phyloP scores from a whole-genome alignment of 192 early-diverging fungal genomes.

The Podila clonocystis region DNA sequence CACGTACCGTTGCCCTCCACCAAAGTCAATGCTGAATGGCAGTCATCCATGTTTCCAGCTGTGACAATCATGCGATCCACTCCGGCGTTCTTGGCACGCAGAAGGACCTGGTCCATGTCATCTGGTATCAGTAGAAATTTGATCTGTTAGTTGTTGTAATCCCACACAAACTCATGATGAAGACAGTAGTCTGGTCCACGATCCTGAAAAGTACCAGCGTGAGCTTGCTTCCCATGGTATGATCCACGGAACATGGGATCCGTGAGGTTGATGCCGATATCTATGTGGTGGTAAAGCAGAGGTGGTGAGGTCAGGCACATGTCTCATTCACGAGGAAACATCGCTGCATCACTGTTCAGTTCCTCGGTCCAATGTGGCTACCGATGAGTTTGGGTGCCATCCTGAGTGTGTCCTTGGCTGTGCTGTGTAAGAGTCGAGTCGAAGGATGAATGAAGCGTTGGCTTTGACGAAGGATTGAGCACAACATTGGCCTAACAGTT shows the following conservation, averaged over 20 bases:
- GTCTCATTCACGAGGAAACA: neutral
- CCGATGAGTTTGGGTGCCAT: slow-evolving; percentile 42
- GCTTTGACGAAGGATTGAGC: no score
- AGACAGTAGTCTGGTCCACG: neutral
- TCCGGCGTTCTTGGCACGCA: slow-evolving; percentile 70
- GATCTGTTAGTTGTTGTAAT: neutral
- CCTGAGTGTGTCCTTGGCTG: neutral
- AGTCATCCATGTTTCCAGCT: slow-evolving; percentile 71
- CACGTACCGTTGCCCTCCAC: slow-evolving; percentile 58
- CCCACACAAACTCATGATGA: no score
- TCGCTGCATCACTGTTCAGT: neutral
- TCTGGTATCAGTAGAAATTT: slow-evolving; percentile 46
- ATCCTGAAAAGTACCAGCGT: slow-evolving; percentile 58
- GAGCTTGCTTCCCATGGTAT: slow-evolving; percentile 83
- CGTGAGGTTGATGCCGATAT: slow-evolving; percentile 91
- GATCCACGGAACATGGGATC: slow-evolving; percentile 86
- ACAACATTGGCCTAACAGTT: no score
- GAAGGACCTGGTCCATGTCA: slow-evolving; percentile 71
- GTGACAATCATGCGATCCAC: slow-evolving; percentile 88
- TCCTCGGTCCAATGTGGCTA: neutral
- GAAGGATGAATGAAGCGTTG: no score
- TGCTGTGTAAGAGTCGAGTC: neutral
- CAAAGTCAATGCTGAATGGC: slow-evolving; percentile 67
- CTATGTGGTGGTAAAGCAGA: slow-evolving; percentile 40
- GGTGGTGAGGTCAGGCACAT: neutral